Evolutionary conservation across 352 stramenopile genomes (phyloP).

Genomic region (Thraustochytrium striatum): DNA sequence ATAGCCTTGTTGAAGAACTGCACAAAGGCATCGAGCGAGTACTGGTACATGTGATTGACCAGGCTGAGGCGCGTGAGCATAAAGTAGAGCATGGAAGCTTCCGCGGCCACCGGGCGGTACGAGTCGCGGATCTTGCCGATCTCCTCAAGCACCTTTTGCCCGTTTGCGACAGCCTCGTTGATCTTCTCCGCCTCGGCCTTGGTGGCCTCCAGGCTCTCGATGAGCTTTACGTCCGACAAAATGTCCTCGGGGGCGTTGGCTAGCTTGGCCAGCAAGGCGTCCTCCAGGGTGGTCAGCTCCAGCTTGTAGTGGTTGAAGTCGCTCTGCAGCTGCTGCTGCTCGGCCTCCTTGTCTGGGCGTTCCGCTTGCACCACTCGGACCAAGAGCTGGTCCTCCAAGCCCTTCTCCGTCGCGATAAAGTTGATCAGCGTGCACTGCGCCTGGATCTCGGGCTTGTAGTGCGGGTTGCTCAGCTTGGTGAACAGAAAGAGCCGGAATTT

Average conservation of each 20-base stretch:
- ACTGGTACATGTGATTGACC: slow-evolving; percentile 97
- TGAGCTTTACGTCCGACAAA: slow-evolving; percentile 88
- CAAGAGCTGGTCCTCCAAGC: slow-evolving; percentile 89
- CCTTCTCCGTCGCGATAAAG: slow-evolving; percentile 93
- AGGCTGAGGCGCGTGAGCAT: slow-evolving; percentile 87
- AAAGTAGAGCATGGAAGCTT: slow-evolving; percentile 96
- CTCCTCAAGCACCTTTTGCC: slow-evolving; percentile 86
- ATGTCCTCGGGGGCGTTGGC: slow-evolving; percentile 93
- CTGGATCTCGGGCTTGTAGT: slow-evolving; percentile 95
- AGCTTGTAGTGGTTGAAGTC: slow-evolving; percentile 93
- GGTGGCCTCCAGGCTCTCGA: slow-evolving; percentile 90
- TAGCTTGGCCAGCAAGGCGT: slow-evolving; percentile 88
- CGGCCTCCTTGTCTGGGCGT: slow-evolving; percentile 85
- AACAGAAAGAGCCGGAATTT: slow-evolving; percentile 93
- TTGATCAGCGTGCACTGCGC: slow-evolving; percentile 94
- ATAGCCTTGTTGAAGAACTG: slow-evolving; percentile 96
- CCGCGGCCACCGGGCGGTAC: slow-evolving; percentile 85
- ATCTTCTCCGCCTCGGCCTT: slow-evolving; percentile 94
- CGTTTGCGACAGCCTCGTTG: slow-evolving; percentile 85
- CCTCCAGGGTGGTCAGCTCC: slow-evolving; percentile 89
- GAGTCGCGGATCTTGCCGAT: slow-evolving; percentile 89
- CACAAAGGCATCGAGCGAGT: slow-evolving; percentile 92
- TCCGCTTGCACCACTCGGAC: slow-evolving; percentile 92
- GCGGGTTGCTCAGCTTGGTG: slow-evolving; percentile 92
- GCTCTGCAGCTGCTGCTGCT: slow-evolving; percentile 83